Conservation (phyloP, 306 rosid genomes). For the Dryas octopetala region DNA sequence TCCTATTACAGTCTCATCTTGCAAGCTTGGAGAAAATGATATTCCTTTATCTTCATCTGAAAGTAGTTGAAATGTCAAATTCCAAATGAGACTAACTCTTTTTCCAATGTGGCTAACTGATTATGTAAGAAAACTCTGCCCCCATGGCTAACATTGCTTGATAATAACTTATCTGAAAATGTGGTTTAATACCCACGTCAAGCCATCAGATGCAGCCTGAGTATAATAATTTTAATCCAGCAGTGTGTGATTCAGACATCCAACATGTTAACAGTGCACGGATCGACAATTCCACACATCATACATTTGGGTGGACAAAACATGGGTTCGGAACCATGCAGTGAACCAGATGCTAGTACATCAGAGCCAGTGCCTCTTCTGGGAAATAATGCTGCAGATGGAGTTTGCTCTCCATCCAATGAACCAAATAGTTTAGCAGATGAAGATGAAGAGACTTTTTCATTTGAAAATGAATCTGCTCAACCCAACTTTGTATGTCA, state of each 20-base stretch:
- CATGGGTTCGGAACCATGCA: constrained; percentile 61
- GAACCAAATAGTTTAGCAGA: constrained; percentile 59
- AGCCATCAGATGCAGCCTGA: constrained; percentile 58
- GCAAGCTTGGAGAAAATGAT: not conserved
- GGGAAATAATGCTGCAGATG: constrained; percentile 51
- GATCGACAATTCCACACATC: constrained; percentile 26
- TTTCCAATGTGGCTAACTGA: not conserved
- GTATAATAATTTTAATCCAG: constrained; percentile 46
- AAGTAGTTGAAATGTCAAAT: not conserved
- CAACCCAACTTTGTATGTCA: constrained; percentile 39
- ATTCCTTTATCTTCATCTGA: not conserved
- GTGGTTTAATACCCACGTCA: constrained; percentile 47
- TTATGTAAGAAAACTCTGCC: not conserved
- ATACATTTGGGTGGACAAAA: constrained; percentile 41
- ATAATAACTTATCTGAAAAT: constrained; percentile 44
- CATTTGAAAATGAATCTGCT: constrained; percentile 45
- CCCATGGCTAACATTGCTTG: not conserved
- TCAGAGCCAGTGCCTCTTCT: constrained; percentile 64
- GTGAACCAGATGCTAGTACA: constrained; percentile 77
- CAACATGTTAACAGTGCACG: constrained; percentile 42
- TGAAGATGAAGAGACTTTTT: constrained; percentile 72
- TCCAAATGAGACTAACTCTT: not conserved
- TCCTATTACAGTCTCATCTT: not conserved
- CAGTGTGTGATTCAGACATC: constrained; percentile 47
- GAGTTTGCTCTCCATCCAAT: constrained; percentile 60